A percentile compares a stretch with the other conserved stretches of the same genome.
These are phyloP conservation scores for Agastache rugosa DNA, from an alignment of 257 asterid species.

Conservation along the genomic window DNA sequence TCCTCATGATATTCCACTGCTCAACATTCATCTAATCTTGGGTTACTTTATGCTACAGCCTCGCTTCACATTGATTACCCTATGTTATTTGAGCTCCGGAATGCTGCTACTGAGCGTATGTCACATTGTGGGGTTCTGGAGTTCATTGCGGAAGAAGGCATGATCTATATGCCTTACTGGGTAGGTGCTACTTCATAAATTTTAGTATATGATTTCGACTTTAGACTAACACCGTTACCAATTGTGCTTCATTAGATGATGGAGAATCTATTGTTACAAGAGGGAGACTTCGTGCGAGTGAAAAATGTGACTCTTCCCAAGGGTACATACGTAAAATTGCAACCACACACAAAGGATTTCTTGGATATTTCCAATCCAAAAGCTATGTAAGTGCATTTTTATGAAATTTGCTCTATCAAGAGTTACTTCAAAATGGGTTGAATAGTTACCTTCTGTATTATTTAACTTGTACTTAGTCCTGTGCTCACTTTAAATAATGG, in stretches of 20 bases:
- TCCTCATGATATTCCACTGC: conserved; percentile 17
- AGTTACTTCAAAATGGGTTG: neutral
- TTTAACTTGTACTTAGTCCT: neutral
- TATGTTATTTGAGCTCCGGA: conserved; percentile 94
- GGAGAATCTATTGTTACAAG: conserved; percentile 93
- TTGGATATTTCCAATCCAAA: conserved; percentile 96
- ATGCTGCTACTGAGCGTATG: conserved; percentile 69
- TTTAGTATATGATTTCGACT: conserved; percentile 18
- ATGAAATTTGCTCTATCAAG: neutral
- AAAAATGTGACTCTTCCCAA: conserved; percentile 94
- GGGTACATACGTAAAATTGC: conserved; percentile 93
- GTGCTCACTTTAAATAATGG: neutral
- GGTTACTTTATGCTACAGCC: conserved; percentile 57
- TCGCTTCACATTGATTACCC: conserved; percentile 96
- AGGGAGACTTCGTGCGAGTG: conserved; percentile 86
- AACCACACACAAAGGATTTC: conserved; percentile 95
- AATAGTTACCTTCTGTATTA: neutral
- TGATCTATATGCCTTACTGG: conserved; percentile 99
- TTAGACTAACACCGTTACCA: conserved; percentile 26
- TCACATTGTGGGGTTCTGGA: conserved; percentile 99
- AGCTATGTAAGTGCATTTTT: conserved; percentile 82
- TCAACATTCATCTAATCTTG: conserved; percentile 5
- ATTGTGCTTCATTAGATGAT: conserved; percentile 69
- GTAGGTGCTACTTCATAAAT: conserved; percentile 45
- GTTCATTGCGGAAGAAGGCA: conserved; percentile 99